Evolutionary conservation across 2,329 filamentous ascomycete species (phyloP).

Genomic region (Penicillium oxalicum): DNA sequence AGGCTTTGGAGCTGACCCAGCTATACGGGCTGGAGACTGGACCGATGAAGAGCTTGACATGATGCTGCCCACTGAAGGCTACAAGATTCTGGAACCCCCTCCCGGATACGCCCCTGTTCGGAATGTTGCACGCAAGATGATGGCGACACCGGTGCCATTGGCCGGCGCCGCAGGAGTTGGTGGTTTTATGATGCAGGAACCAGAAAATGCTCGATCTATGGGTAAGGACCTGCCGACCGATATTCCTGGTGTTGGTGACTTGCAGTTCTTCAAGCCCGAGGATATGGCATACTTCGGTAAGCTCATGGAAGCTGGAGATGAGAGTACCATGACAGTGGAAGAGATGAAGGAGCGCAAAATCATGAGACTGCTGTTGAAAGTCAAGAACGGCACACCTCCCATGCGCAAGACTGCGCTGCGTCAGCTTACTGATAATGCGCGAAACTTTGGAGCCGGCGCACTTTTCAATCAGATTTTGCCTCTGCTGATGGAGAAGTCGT

Average conservation of each 20-base stretch:
- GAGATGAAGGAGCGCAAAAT: constrained; percentile 98
- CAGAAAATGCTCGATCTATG: constrained; percentile 72
- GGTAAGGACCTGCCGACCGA: constrained; percentile 91
- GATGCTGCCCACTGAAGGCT: constrained; percentile 86
- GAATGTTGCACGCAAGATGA: constrained; percentile 67
- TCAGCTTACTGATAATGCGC: constrained; percentile 94
- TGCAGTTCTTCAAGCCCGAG: constrained; percentile 97
- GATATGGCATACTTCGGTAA: constrained; percentile 99
- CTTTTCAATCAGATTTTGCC: constrained; percentile 97
- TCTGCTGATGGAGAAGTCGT: constrained; percentile 92
- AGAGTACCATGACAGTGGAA: constrained; percentile 85
- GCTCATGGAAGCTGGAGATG: constrained; percentile 86
- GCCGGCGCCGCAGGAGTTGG: constrained; percentile 54
- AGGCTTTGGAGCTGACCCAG: constrained; percentile 76
- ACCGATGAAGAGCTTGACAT: constrained; percentile 92
- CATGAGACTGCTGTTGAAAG: constrained; percentile 91
- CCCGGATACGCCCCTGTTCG: constrained; percentile 84
- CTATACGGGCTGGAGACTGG: constrained; percentile 69
- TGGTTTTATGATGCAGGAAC: constrained; percentile 97
- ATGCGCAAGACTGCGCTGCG: constrained; percentile 98
- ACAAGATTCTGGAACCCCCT: constrained; percentile 84
- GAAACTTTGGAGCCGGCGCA: constrained; percentile 87
- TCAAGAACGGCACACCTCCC: constrained; percentile 97
- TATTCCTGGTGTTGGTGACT: constrained; percentile 89
- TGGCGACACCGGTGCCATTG: constrained; percentile 64